Conservation (phyloP, 1,139 yeast genomes). For the Hyphopichia buzzinii region DNA sequence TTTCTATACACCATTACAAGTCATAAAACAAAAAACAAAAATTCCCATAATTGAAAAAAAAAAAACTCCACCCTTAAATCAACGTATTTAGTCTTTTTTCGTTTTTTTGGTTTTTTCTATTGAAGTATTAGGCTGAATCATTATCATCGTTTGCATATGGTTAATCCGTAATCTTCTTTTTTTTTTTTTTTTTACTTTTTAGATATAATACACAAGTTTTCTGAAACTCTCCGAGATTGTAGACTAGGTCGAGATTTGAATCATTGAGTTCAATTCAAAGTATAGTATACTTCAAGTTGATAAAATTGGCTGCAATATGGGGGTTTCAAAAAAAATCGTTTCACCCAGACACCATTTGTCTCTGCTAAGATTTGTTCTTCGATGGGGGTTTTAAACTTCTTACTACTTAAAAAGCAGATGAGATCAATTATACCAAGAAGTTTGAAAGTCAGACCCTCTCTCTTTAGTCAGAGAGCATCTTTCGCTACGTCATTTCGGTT, state of each 20-base stretch:
- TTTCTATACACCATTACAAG: not conserved
- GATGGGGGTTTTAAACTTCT: too few species aligned
- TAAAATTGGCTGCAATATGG: too few species aligned
- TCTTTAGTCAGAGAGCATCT: not conserved
- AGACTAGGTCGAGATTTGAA: too few species aligned
- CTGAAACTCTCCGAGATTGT: too few species aligned
- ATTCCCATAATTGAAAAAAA: not conserved
- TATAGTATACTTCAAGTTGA: too few species aligned
- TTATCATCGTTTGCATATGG: not conserved
- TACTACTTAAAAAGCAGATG: too few species aligned
- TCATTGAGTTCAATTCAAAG: too few species aligned
- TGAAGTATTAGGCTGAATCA: not conserved
- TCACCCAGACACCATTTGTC: too few species aligned
- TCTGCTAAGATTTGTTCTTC: too few species aligned
- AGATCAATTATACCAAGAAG: not conserved
- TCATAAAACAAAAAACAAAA: not conserved
- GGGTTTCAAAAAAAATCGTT: too few species aligned
- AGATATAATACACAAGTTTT: not conserved
- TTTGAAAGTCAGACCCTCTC: not conserved
- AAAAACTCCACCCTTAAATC: not conserved
- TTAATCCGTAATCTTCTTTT: not conserved
- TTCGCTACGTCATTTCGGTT: not conserved
- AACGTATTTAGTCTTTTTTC: not conserved
- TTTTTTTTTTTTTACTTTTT: not conserved
- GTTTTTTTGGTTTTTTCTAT: not conserved